A percentile compares a stretch with the other conserved stretches of the same genome.
These are phyloP conservation scores for Carallia brachiata DNA, from an alignment of 345 rosid species.

Conservation along the genomic window DNA sequence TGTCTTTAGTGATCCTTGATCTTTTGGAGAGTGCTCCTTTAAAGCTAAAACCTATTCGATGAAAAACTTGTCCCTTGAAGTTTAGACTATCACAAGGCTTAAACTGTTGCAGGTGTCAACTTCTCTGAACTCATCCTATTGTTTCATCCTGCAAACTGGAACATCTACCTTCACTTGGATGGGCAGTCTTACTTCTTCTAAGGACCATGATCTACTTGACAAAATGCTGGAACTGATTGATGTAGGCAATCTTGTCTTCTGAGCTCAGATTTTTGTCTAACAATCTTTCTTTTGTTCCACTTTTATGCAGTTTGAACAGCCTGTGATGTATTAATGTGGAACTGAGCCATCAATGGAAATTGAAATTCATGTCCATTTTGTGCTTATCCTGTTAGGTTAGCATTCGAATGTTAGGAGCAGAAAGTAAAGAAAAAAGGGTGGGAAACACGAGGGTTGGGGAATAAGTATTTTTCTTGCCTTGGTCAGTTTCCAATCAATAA, in stretches of 20 bases:
- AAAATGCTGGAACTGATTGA: constrained; percentile 69
- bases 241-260: constrained; percentile 38
- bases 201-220: constrained; percentile 72
- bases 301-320: not conserved
- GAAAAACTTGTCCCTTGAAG: not conserved
- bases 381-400: not conserved
- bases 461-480: too few relatives aligned
- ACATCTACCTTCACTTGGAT: constrained; percentile 63
- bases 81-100: constrained; percentile 12
- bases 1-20: not conserved
- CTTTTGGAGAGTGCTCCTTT: not conserved
- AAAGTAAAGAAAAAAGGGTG: not conserved
- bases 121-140: constrained; percentile 73
- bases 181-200: constrained; percentile 61
- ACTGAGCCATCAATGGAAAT: not conserved
- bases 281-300: not conserved
- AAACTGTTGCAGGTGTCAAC: constrained; percentile 52
- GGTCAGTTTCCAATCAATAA: too few relatives aligned
- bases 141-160: constrained; percentile 71
- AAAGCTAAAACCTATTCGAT: not conserved
- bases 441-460: too few relatives aligned
- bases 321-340: not conserved
- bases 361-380: not conserved
- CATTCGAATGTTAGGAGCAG: not conserved
- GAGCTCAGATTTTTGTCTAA: not conserved